Percentiles rank a stretch among this genome's conserved stretches.
phyloP scores from a whole-genome alignment of 768 basidiomycete genomes.

The Galerina marginata region DNA sequence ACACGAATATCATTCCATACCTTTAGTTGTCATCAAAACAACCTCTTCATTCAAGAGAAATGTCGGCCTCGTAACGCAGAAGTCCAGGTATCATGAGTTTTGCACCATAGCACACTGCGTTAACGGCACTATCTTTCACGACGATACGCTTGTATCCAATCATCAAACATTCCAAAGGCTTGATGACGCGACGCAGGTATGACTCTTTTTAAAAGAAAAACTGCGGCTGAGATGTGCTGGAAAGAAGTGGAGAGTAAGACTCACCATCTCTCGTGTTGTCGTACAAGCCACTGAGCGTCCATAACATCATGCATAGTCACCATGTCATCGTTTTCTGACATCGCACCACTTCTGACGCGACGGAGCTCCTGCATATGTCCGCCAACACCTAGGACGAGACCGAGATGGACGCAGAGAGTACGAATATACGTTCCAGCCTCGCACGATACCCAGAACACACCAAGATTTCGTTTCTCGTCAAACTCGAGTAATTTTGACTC shows the following conservation, averaged over 20 bases:
- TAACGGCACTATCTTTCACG: slow-evolving; percentile 98
- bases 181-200: slow-evolving; percentile 93
- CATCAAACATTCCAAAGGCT: slow-evolving; percentile 92
- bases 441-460: slow-evolving; percentile 98
- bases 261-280: slow-evolving; percentile 96
- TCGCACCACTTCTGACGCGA: slow-evolving; percentile 91
- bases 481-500: slow-evolving; percentile 95
- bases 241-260: slow-evolving; percentile 22
- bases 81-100: slow-evolving; percentile 99
- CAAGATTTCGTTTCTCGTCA: slow-evolving; percentile 95
- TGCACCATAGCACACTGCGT: slow-evolving; percentile 98
- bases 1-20: slow-evolving; percentile 37
- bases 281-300: slow-evolving; percentile 98
- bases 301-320: slow-evolving; percentile 99
- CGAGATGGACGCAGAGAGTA: slow-evolving; percentile 96
- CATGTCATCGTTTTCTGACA: slow-evolving; percentile 97
- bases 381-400: slow-evolving; percentile 92
- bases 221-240: neutral
- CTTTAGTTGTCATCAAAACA: slow-evolving; percentile 99
- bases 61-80: slow-evolving; percentile 94
- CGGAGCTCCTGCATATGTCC: slow-evolving; percentile 99
- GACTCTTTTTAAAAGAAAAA: slow-evolving; percentile 64
- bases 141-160: slow-evolving; percentile 98
- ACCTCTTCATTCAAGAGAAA: slow-evolving; percentile 94
- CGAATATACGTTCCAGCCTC: slow-evolving; percentile 98